phyloP scores from a whole-genome alignment of 306 rosid genomes.

The Argentina anserina region DNA sequence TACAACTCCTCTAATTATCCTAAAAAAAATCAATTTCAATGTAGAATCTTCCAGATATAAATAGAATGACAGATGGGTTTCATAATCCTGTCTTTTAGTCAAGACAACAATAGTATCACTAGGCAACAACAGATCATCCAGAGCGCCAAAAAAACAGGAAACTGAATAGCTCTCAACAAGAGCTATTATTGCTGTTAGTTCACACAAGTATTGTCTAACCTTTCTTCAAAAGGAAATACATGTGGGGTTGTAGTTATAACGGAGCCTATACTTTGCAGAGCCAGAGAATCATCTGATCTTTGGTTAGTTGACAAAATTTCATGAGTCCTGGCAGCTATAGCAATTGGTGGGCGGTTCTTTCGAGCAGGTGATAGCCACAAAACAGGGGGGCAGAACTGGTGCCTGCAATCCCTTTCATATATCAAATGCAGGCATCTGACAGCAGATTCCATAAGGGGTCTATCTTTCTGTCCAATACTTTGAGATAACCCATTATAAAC shows the following conservation, averaged over 20 bases:
- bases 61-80: not conserved
- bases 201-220: constrained; percentile 40
- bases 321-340: constrained; percentile 91
- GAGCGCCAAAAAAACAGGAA: not conserved
- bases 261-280: constrained; percentile 50
- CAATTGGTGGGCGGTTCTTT: constrained; percentile 79
- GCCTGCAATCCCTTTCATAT: constrained; percentile 98
- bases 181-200: not conserved
- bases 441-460: constrained; percentile 78
- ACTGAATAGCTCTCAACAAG: not conserved
- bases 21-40: not conserved
- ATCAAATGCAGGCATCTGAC: constrained; percentile 90
- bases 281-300: constrained; percentile 55
- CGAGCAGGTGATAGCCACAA: constrained; percentile 96
- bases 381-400: constrained; percentile 78
- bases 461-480: constrained; percentile 48
- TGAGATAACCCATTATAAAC: constrained; percentile 80
- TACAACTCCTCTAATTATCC: not conserved
- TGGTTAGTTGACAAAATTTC: constrained; percentile 61
- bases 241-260: constrained; percentile 78
- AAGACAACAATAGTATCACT: not conserved
- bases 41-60: not conserved
- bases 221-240: constrained; percentile 91
- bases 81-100: not conserved
- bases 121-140: not conserved